A percentile compares a stretch with the other conserved stretches of the same genome.
Conservation (phyloP, 192 early-diverging fungal species). For the Entomortierella beljakovae region DNA sequence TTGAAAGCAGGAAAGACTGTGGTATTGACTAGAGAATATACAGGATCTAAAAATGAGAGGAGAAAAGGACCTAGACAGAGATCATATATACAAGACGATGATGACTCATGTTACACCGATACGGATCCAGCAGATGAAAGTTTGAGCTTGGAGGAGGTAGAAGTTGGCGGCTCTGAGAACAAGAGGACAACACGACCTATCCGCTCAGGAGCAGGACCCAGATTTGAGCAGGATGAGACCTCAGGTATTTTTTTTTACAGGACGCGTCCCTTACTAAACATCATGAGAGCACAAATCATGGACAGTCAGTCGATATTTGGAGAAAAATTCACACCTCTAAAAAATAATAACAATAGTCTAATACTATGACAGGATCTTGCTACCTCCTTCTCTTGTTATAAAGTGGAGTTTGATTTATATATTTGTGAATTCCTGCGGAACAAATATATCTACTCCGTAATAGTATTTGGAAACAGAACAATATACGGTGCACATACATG, state of each 20-base stretch:
- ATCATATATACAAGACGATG: slow-evolving; percentile 17
- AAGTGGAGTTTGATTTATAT: no score
- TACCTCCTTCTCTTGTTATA: no score
- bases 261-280: no score
- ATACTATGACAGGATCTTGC: no score
- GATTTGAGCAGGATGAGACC: slow-evolving; percentile 22
- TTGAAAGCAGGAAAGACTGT: slow-evolving; percentile 58
- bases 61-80: slow-evolving; percentile 15
- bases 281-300: no score
- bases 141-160: slow-evolving; percentile 9
- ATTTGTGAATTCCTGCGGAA: no score
- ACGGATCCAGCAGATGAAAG: slow-evolving; percentile 22
- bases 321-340: no score
- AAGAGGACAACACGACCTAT: slow-evolving; percentile 9
- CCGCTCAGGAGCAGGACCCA: slow-evolving; percentile 1
- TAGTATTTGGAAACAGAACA: no score
- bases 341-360: no score
- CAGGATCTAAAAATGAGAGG: slow-evolving; percentile 17
- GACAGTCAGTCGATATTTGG: no score
- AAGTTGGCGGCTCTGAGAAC: slow-evolving; percentile 4
- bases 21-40: slow-evolving; percentile 63
- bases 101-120: slow-evolving; percentile 33
- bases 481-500: no score
- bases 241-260: slow-evolving; percentile 17
- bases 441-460: no score